phyloP scores from a whole-genome alignment of 1,284 basidiomycete species.

The Cryptococcus hybrid region DNA sequence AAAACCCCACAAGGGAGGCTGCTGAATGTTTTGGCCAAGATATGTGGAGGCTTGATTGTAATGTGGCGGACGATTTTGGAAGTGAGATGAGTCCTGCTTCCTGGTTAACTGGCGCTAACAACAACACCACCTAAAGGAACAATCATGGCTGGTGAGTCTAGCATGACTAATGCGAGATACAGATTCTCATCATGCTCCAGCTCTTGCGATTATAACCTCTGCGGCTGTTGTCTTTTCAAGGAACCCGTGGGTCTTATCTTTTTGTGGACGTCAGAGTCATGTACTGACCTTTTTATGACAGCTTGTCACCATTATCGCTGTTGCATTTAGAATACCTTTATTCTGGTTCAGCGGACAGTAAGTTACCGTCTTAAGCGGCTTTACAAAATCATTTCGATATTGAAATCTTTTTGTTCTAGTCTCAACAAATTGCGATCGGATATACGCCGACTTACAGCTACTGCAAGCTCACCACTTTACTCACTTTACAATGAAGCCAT shows the following conservation, averaged over 20 bases:
- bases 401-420: constrained; percentile 9
- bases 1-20: constrained; percentile 71
- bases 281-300: constrained; percentile 1
- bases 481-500: constrained; percentile 52
- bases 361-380: constrained; percentile 3
- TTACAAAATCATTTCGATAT: not conserved
- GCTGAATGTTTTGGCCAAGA: constrained; percentile 54
- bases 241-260: constrained; percentile 24
- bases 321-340: constrained; percentile 29
- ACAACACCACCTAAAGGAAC: constrained; percentile 8
- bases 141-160: constrained; percentile 10
- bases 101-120: not conserved
- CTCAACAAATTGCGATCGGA: constrained; percentile 44
- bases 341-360: constrained; percentile 30
- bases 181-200: not conserved
- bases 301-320: constrained; percentile 24
- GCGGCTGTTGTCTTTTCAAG: constrained; percentile 23
- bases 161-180: no score
- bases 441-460: constrained; percentile 38
- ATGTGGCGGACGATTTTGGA: constrained; percentile 60
- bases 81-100: constrained; percentile 35
- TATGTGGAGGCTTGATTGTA: constrained; percentile 58
- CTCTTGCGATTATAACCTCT: constrained; percentile 11
- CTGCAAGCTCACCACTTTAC: constrained; percentile 50
- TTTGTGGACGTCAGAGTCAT: no score